Evolutionary conservation across 225 moss, liverwort and hornwort species (phyloP).

Genomic region (Polytrichum commune): DNA sequence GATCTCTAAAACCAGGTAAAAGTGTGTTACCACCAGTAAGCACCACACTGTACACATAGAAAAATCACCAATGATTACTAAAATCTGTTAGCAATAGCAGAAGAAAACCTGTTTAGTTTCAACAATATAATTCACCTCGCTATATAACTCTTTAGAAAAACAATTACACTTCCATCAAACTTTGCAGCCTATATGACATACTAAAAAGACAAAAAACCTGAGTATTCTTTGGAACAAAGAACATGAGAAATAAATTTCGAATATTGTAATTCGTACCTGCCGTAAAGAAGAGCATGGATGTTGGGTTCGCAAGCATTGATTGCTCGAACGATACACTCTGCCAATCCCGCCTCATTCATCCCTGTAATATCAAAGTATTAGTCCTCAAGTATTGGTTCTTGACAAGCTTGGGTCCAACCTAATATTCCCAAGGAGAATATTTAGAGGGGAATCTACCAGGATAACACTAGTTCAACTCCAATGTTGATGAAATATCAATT

Average conservation of each 20-base stretch:
- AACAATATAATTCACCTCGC: too few species aligned
- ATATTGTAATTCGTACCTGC: slow-evolving; percentile 46
- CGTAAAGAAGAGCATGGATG: slow-evolving; percentile 78
- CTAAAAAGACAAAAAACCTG: neutral
- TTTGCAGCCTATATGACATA: too few species aligned
- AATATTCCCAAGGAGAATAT: too few species aligned
- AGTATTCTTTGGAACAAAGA: too few species aligned
- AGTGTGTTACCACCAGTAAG: slow-evolving; percentile 91
- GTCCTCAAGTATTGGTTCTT: too few species aligned
- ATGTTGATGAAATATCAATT: too few species aligned
- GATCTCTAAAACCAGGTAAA: slow-evolving; percentile 82
- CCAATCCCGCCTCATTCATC: slow-evolving; percentile 97
- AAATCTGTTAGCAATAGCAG: neutral
- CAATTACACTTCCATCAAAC: too few species aligned
- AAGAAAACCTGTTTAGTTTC: neutral
- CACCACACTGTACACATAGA: slow-evolving; percentile 64
- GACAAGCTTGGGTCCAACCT: too few species aligned
- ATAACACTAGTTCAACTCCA: too few species aligned
- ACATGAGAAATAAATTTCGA: too few species aligned
- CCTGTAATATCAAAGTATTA: slow-evolving; percentile 37
- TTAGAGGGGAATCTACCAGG: too few species aligned
- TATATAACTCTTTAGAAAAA: neutral
- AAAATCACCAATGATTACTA: too few species aligned
- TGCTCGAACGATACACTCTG: slow-evolving; percentile 91
- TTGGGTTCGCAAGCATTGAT: slow-evolving; percentile 69